phyloP scores from a whole-genome alignment of 495 filamentous ascomycete genomes.

The Hypoxylon crocopeplum region DNA sequence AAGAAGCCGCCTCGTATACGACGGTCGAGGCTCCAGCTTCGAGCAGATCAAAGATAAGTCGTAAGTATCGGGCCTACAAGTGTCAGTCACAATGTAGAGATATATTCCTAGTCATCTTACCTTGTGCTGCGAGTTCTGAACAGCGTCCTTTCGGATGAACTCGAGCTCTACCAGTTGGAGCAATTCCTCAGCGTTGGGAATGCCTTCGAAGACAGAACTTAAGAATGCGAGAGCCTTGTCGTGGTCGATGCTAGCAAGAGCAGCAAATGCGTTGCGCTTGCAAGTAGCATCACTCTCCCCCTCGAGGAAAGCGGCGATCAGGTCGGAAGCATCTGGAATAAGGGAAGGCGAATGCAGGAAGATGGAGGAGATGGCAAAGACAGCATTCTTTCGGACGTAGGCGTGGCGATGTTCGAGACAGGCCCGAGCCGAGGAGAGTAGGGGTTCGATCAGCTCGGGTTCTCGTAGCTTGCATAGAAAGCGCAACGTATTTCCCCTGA shows the following conservation, averaged over 20 bases:
- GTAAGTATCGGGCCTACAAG: conserved; percentile 79
- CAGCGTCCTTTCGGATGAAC: conserved; percentile 97
- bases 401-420: conserved; percentile 96
- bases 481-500: conserved; percentile 93
- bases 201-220: conserved; percentile 88
- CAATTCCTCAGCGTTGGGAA: conserved; percentile 92
- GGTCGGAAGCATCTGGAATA: conserved; percentile 94
- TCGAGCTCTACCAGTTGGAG: conserved; percentile 93
- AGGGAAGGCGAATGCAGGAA: conserved; percentile 88
- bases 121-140: conserved; percentile 93
- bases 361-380: conserved; percentile 93
- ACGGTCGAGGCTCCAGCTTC: conserved; percentile 94
- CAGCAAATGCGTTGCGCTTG: conserved; percentile 97
- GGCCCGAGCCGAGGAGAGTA: conserved; percentile 86
- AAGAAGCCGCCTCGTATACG: conserved; percentile 97
- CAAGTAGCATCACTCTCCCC: conserved; percentile 93
- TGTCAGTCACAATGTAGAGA: conserved; percentile 20
- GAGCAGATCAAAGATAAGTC: conserved; percentile 94
- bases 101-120: conserved; percentile 46
- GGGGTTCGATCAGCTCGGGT: conserved; percentile 92
- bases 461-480: conserved; percentile 97
- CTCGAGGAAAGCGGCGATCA: conserved; percentile 89
- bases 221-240: conserved; percentile 91
- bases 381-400: conserved; percentile 97
- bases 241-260: conserved; percentile 88